Evolutionary conservation across 2,329 filamentous ascomycete genomes (phyloP).

Genomic region (Aspergillus uvarum): DNA sequence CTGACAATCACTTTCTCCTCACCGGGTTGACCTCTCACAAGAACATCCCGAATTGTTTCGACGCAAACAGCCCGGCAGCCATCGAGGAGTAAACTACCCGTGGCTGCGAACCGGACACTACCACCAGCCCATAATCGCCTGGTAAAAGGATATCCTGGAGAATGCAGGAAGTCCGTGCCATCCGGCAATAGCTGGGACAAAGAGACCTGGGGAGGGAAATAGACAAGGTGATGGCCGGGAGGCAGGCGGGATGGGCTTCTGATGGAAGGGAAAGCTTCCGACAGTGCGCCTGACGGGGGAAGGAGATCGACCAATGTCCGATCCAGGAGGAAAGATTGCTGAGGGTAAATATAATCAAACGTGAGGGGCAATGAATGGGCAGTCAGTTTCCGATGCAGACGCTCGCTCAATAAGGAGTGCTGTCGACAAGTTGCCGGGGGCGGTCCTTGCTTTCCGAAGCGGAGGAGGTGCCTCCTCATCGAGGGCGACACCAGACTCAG

Average conservation of each 20-base stretch:
- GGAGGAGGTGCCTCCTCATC: neutral
- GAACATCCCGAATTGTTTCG: slow-evolving; percentile 50
- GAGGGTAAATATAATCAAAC: slow-evolving; percentile 60
- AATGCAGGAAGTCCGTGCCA: slow-evolving; percentile 79
- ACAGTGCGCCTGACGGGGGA: slow-evolving; percentile 29
- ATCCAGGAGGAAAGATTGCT: slow-evolving; percentile 64
- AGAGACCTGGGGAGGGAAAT: slow-evolving; percentile 73
- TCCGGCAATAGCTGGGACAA: slow-evolving; percentile 68
- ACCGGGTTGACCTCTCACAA: slow-evolving; percentile 51
- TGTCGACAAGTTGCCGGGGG: slow-evolving; percentile 13
- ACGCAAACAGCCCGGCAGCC: slow-evolving; percentile 44
- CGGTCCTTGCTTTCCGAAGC: slow-evolving; percentile 5
- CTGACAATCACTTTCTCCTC: slow-evolving; percentile 61
- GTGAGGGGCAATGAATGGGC: slow-evolving; percentile 50
- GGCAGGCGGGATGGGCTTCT: slow-evolving; percentile 30
- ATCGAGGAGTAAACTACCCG: slow-evolving; percentile 31
- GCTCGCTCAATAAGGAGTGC: slow-evolving; percentile 38
- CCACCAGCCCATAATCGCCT: slow-evolving; percentile 91
- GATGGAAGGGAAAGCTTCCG: slow-evolving; percentile 36
- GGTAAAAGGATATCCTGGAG: slow-evolving; percentile 68
- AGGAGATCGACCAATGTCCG: slow-evolving; percentile 61
- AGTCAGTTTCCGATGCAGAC: slow-evolving; percentile 47
- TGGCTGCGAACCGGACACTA: slow-evolving; percentile 55
- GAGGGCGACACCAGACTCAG: neutral
- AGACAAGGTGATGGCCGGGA: slow-evolving; percentile 74